Conservation (phyloP, 2,329 filamentous ascomycete genomes). For the Penicillium polonicum region DNA sequence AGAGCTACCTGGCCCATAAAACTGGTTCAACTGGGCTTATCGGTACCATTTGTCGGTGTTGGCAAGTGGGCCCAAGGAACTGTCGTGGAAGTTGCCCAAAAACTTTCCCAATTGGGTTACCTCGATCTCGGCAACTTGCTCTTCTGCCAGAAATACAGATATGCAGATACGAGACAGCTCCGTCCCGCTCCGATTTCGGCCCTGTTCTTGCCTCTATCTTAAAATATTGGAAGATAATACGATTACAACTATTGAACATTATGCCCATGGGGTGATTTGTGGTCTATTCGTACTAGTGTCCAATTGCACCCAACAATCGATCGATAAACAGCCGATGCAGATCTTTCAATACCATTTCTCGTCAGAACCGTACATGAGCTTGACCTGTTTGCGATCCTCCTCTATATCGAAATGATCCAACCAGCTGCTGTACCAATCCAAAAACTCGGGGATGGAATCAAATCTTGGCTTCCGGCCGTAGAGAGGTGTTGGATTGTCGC, state of each 20-base stretch:
- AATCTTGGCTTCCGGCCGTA: conserved; percentile 11
- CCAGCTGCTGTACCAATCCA: conserved; percentile 16
- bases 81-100: not conserved
- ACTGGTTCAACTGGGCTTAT: not conserved
- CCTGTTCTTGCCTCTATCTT: too few relatives aligned
- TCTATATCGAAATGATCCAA: not conserved
- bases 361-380: too few relatives aligned
- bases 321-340: too few relatives aligned
- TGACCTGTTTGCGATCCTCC: not conserved
- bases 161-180: too few relatives aligned
- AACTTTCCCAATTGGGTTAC: not conserved
- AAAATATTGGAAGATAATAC: too few relatives aligned
- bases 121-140: not conserved
- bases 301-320: too few relatives aligned
- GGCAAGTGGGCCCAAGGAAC: not conserved
- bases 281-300: too few relatives aligned
- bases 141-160: not conserved
- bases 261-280: too few relatives aligned
- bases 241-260: too few relatives aligned
- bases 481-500: not conserved
- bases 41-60: not conserved
- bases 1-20: not conserved
- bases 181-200: not conserved
- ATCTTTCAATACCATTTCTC: too few relatives aligned
- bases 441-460: conserved; percentile 13